Evolutionary conservation across 148 eudicot genomes (phyloP).

Genomic region (Amaranthus hypochondriacus): DNA sequence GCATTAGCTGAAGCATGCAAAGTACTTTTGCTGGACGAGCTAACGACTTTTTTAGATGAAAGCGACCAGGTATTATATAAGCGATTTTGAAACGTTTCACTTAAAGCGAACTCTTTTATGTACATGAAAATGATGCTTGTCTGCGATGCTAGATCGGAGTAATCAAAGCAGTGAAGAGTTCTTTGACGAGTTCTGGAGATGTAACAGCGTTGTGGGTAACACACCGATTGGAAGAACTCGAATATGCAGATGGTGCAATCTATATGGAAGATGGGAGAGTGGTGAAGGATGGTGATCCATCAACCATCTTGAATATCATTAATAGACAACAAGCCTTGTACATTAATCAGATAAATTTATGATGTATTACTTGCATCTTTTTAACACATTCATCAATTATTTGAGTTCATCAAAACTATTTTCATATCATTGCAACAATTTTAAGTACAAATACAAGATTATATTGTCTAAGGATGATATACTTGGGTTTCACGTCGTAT

Average conservation of each 20-base stretch:
- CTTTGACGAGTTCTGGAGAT: conserved; percentile 45
- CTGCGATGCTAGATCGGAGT: conserved; percentile 54
- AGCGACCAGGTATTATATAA: conserved; percentile 61
- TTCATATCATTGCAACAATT: too few relatives aligned
- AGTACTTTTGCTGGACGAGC: conserved; percentile 76
- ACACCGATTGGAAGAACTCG: conserved; percentile 87
- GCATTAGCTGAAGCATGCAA: conserved; percentile 92
- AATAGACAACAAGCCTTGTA: conserved; percentile 53
- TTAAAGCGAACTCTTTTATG: not conserved
- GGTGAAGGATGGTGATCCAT: conserved; percentile 67
- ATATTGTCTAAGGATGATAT: too few relatives aligned
- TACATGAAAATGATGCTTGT: conserved; percentile 15
- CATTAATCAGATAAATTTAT: conserved; percentile 46
- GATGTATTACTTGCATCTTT: not conserved
- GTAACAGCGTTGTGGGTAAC: conserved; percentile 95
- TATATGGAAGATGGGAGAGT: conserved; percentile 86
- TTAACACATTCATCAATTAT: too few relatives aligned
- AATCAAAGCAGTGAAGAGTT: conserved; percentile 68
- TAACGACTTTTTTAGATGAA: conserved; percentile 84
- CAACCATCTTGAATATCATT: conserved; percentile 46
- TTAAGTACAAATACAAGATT: too few relatives aligned
- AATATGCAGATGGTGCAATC: conserved; percentile 86
- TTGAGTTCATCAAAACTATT: too few relatives aligned
- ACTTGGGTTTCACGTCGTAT: too few relatives aligned
- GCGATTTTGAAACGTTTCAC: not conserved